Base-by-base conservation (phyloP, 805 yeast genomes). In the Jamesozyma piceae region DNA sequence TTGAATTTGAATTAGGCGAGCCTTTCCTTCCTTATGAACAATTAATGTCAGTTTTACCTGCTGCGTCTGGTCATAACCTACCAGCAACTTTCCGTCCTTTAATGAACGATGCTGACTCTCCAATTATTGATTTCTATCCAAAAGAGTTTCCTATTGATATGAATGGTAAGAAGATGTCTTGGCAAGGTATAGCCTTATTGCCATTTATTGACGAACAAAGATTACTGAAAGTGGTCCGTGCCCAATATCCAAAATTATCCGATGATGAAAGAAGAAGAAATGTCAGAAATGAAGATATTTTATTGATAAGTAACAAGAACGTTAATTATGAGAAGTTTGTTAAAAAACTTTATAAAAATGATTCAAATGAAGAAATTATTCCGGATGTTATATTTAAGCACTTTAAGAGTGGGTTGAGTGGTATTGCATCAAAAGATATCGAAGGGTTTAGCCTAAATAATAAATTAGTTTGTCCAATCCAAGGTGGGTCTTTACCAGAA, bases 11-110 rank as follows among this genome's bases (percentile, higher is more conserved):
- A 9, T 55, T 60, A 34, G 95, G 95, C 6, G 68, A 71, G 43
- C 97, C 97, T 11, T 88, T 89, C 64, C 64, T 78, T 49, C 97
- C 97, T 1, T 89, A 72, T 64, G 97, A 89, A 58, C 97, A 89
- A 63, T 71, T 89, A 53, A 88, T 88, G 95, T 80, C 94, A 58
- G 97, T 89, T 22, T 66, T 89, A 51, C 97, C 97, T 1, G 95
- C 96, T 4, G 95, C 92, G 2, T 85, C 95, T 0, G 85, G 87
- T 3, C 92, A 86, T 57, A 81, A 81, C 5, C 67, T 89, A 31
- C 97, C 97, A 0, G 79, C 75, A 40, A 76, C 83, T 4, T 85
- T 89, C 63, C 72, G 88, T 45, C 81, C 83, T 1, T 65, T 89
- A 53, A 89, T 89, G 97, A 75, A 78, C 8, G 76, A 80, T 21